Base-by-base conservation (phyloP, 805 yeast species). In the Pichia phayaonensis region DNA sequence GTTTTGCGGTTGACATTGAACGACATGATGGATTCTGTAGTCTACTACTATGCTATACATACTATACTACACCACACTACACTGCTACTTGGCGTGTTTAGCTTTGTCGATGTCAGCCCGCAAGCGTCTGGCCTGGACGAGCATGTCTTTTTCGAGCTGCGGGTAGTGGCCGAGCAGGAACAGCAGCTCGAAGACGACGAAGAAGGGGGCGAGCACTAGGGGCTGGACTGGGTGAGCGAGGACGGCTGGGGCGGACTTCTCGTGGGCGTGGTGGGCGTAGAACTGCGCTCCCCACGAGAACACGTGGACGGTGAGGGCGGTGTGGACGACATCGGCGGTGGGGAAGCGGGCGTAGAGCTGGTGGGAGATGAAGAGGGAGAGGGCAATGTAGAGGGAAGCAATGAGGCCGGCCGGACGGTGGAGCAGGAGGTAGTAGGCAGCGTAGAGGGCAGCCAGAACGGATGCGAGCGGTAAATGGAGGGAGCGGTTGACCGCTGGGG, bases 151-250 rank as follows among this genome's bases (percentile, higher is more conserved):
- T 52, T 80, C 72, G 49, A 84, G 65, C 26, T 75, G 79, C 48
- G 65, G 66, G 57, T 80, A 73, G 60, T 69, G 76, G 0, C 97
- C 97, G n/a, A 81, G 58, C 50, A 69, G 64, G 59, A 88, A 87
- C 15, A 86, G 74, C 3, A 84, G 61, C 64, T 94, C 98, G 64
- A 83, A 87, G 15, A 83, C 70, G 4, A 90, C 95, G 63, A 92
- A 90, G 61, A 79, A 89, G 1, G 98, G 98, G 1, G 98, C 98
- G 54, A 90, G 71, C 0, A 92, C 89, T 20, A 92, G 64, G 5
- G 97, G 94, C 62, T 90, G 97, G 6, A 83, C 69, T 43, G 89
- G 70, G 61, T 84, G 90, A 60, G 90, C 96, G 40, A 88, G 64
- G 47, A 92, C 67, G 0, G 98, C 97, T 0, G 99, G 99, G 0